Conservation (phyloP, 768 basidiomycete genomes). For the Pleurotus tuoliensis region DNA sequence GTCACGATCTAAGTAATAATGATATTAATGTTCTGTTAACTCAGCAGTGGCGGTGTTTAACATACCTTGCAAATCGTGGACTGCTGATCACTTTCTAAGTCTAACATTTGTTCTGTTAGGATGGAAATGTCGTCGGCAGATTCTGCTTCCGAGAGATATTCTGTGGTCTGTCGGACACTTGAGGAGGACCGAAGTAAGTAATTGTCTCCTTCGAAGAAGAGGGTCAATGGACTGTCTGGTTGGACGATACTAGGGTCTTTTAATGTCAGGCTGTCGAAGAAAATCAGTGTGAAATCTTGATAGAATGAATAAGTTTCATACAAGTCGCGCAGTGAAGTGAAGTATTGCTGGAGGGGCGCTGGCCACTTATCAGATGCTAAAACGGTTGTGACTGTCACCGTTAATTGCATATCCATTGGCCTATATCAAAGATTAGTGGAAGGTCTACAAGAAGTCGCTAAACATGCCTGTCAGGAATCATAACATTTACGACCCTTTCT, state of each 20-base stretch:
- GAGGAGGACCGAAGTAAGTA: slow-evolving; percentile 46
- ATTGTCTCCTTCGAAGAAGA: slow-evolving; percentile 29
- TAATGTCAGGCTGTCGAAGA: slow-evolving; percentile 29
- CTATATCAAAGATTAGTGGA: slow-evolving; percentile 23
- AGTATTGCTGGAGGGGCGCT: slow-evolving; percentile 36
- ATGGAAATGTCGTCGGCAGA: slow-evolving; percentile 12
- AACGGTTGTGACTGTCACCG: slow-evolving; percentile 28
- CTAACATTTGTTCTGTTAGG: slow-evolving; percentile 45
- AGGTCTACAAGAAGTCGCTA: slow-evolving; percentile 1
- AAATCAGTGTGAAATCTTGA: neutral
- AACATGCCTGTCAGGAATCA: slow-evolving; percentile 56
- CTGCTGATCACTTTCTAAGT: slow-evolving; percentile 52
- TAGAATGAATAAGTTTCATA: slow-evolving; percentile 3
- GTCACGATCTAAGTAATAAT: slow-evolving; percentile 39
- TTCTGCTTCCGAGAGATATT: slow-evolving; percentile 5
- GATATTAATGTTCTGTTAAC: slow-evolving; percentile 2
- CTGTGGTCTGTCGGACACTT: slow-evolving; percentile 41
- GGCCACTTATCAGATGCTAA: slow-evolving; percentile 34
- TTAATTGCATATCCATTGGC: slow-evolving; percentile 55
- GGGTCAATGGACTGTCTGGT: slow-evolving; percentile 43
- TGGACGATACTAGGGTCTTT: slow-evolving; percentile 24
- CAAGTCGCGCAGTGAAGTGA: slow-evolving; percentile 9
- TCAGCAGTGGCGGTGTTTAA: neutral
- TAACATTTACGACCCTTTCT: slow-evolving; percentile 39
- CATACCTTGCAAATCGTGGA: slow-evolving; percentile 52